These are phyloP conservation scores for Hyaloraphidium curvatum DNA, from an alignment of 192 early-diverging fungal species.

Conservation along the genomic window DNA sequence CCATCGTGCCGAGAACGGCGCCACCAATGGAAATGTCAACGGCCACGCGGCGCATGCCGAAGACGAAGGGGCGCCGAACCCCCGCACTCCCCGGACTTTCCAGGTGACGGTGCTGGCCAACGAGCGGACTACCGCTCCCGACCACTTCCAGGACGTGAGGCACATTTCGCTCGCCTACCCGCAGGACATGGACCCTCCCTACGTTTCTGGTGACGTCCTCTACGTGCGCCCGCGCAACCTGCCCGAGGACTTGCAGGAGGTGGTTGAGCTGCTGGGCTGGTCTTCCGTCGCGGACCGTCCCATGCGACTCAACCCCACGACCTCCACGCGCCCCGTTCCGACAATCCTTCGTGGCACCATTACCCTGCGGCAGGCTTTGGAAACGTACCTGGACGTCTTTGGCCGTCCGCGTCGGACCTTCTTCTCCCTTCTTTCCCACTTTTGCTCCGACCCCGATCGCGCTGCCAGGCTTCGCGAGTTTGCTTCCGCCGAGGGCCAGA, in stretches of 20 bases:
- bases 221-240: conserved; percentile 56
- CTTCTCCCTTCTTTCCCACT: conserved; percentile 70
- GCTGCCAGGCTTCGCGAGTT: conserved; percentile 70
- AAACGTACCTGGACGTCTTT: conserved; percentile 61
- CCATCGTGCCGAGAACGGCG: no score
- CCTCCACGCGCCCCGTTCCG: conserved; percentile 5
- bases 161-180: conserved; percentile 30
- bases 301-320: conserved; percentile 26
- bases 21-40: no score
- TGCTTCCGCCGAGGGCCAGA: conserved; percentile 51
- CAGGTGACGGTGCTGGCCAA: conserved; percentile 16
- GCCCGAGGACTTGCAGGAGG: conserved; percentile 37
- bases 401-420: conserved; percentile 74
- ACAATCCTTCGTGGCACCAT: conserved; percentile 6
- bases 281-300: conserved; percentile 35
- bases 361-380: conserved; percentile 59
- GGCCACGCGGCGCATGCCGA: no score
- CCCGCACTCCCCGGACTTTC: no score
- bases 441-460: conserved; percentile 44
- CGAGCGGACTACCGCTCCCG: conserved; percentile 43
- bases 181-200: conserved; percentile 15
- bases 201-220: conserved; percentile 65
- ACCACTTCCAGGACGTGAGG: conserved; percentile 89
- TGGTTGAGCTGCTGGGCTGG: conserved; percentile 55
- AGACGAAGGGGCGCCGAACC: no score